Percentiles rank a stretch among this genome's conserved stretches.
phyloP scores from a whole-genome alignment of 495 filamentous ascomycete species.

The Penicilliopsis zonata region DNA sequence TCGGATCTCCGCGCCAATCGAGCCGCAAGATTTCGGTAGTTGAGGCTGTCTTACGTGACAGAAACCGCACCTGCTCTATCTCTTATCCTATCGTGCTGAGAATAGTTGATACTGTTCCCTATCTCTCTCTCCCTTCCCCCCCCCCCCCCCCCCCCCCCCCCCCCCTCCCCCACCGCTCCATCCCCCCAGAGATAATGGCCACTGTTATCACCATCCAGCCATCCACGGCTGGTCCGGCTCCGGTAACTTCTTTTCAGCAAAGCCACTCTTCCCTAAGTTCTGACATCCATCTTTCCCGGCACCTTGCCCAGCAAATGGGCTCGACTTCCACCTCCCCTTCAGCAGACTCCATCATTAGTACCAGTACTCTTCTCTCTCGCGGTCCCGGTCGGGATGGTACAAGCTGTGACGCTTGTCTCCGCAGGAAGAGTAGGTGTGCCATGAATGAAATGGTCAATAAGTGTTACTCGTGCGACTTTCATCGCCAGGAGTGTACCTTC shows the following conservation, averaged over 20 bases:
- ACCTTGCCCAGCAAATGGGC: constrained; percentile 12
- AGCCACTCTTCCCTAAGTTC: constrained; percentile 9
- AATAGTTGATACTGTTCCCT: constrained; percentile 2
- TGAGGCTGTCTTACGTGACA: constrained; percentile 11
- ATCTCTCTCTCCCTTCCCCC: constrained; percentile 1
- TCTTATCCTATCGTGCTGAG: constrained; percentile 2
- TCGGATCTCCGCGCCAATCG: no score
- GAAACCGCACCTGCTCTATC: constrained; percentile 8
- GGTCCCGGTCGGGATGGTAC: constrained; percentile 32
- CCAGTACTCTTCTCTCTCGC: constrained; percentile 17
- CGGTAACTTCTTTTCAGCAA: constrained; percentile 15
- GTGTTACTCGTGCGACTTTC: constrained; percentile 42
- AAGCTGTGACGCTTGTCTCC: constrained; percentile 69
- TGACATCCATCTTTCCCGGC: constrained; percentile 15
- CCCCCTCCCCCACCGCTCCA: no score
- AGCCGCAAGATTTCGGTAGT: constrained; percentile 5
- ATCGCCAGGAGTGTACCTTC: constrained; percentile 43
- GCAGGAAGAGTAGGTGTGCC: constrained; percentile 80
- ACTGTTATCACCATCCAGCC: constrained; percentile 36
- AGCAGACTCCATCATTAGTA: constrained; percentile 15
- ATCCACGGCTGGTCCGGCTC: constrained; percentile 19
- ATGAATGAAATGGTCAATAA: constrained; percentile 52
- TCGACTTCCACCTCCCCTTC: constrained; percentile 19
- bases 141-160: background rate
- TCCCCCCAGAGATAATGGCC: no score